Base-by-base conservation (phyloP, 768 basidiomycete species). In the Artomyces pyxidatus region DNA sequence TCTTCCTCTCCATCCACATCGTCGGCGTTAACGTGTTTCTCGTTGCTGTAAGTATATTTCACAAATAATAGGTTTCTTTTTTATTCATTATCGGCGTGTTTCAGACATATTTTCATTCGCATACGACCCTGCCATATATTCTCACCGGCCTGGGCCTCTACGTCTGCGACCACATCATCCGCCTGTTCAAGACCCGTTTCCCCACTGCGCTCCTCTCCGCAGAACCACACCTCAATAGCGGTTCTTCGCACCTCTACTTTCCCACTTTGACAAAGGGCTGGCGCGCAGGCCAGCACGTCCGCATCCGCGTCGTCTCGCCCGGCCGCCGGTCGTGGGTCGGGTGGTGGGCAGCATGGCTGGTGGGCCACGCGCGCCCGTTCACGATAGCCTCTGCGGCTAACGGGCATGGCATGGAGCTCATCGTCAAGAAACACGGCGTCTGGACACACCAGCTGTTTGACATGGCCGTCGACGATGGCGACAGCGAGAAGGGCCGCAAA, bases 211-310 rank as follows among this genome's bases (percentile, higher is more conserved):
- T 65, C 22, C 61, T 83, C 49, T 63, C 64, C 22, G 60, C 75
- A 1, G 63, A 80, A 9, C 67, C 71, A 2, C 72, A 71, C 8
- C 70, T 78, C 19, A 49, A 49, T 29, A 51, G 54, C 6, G 63
- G 65, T 11, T 65, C 71, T 37, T 77, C 76, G 6, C 66, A 73
- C 37, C 58, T 81, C 25, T 69, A 74, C 28, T 60, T 78, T 8
- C 72, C 72, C 0, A 47, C 59, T 4, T 37, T 80, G 38, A 71
- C 67, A 41, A 63, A 68, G 0, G 80, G 80, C 17, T 82, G 80
- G 80, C 66, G 77, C 25, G 68, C 77, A 0, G 79, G 81, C 3
- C 80, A 82, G 56, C 78, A 82, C 57, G 76, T 83, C 39, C 72
- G 80, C 40, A 51, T 83, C 26, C 65, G 75, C 37, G 64, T 75